Conservation (phyloP, 208 protist species). For the Trypanosoma cruzi region DNA sequence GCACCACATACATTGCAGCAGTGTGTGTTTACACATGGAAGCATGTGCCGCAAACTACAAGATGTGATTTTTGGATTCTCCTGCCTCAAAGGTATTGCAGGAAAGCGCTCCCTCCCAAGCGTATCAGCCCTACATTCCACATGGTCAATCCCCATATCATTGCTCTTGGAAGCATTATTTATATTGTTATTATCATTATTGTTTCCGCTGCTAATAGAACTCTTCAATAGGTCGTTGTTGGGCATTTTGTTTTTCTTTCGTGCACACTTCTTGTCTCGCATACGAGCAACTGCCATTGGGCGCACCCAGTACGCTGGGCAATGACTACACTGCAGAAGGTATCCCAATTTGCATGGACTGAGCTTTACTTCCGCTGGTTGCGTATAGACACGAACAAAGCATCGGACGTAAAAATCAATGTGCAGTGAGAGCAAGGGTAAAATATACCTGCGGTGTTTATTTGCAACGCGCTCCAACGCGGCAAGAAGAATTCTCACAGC, state of each 20-base stretch:
- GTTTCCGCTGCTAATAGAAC: neutral
- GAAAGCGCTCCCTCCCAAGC: conserved; percentile 40
- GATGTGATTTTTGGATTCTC: conserved; percentile 49
- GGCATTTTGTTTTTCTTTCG: neutral
- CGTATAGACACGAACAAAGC: conserved; percentile 98
- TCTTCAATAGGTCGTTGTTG: conserved; percentile 2
- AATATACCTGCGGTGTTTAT: conserved; percentile 95
- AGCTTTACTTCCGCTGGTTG: conserved; percentile 91
- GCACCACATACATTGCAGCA: conserved; percentile 85
- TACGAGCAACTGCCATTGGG: conserved; percentile 73
- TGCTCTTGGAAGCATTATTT: conserved; percentile 1
- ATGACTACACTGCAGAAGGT: conserved; percentile 95
- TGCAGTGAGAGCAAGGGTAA: conserved; percentile 96
- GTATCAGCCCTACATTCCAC: conserved; percentile 8
- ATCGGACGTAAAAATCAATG: conserved; percentile 99
- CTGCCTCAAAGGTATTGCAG: conserved; percentile 40
- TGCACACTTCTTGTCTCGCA: conserved; percentile 21
- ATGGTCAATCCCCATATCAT: conserved; percentile 1
- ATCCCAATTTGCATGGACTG: conserved; percentile 81
- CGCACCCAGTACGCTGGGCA: conserved; percentile 95
- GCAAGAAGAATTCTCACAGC: conserved; percentile 97
- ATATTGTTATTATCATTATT: conserved; percentile 13
- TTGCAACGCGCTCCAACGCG: conserved; percentile 92
- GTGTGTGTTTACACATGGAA: conserved; percentile 9
- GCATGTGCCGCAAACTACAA: conserved; percentile 35